Evolutionary conservation across 768 basidiomycete genomes (phyloP).

Genomic region (Lactifluus pinguis): DNA sequence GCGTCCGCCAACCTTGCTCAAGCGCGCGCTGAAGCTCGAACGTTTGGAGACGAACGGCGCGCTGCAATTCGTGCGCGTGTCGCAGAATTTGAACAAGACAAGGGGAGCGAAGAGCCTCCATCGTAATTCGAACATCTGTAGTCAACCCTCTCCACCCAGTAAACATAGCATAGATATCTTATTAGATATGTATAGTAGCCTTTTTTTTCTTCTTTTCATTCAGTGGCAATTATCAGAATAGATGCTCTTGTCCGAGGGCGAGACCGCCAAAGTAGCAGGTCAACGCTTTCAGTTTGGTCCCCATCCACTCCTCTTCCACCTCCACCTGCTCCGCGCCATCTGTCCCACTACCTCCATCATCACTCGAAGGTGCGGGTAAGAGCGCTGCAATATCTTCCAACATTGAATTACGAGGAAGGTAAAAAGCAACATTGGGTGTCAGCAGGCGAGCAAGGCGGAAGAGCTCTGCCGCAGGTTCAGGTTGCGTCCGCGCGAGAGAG

Average conservation of each 20-base stretch:
- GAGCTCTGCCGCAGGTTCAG: slow-evolving; percentile 75
- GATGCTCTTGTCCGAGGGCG: slow-evolving; percentile 52
- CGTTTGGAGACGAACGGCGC: slow-evolving; percentile 46
- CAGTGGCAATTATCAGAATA: slow-evolving; percentile 33
- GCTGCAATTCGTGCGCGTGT: slow-evolving; percentile 43
- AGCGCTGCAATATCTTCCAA: slow-evolving; percentile 63
- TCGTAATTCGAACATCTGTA: not conserved
- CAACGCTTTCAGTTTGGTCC: slow-evolving; percentile 83
- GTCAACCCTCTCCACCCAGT: not conserved
- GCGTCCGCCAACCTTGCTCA: slow-evolving; percentile 52
- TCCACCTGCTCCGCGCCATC: slow-evolving; percentile 54
- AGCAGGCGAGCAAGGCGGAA: slow-evolving; percentile 64
- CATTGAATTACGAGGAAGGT: slow-evolving; percentile 73
- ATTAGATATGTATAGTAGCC: not conserved
- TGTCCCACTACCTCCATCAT: not conserved
- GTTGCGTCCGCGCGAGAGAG: slow-evolving; percentile 61
- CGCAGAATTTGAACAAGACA: slow-evolving; percentile 26
- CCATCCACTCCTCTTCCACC: slow-evolving; percentile 97
- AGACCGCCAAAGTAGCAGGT: slow-evolving; percentile 93
- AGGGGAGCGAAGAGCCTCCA: not conserved
- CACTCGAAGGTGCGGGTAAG: slow-evolving; percentile 20
- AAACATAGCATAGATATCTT: not conserved
- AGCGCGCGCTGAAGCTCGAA: slow-evolving; percentile 48
- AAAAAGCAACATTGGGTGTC: slow-evolving; percentile 82
- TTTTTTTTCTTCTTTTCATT: not conserved